Evolutionary conservation across 73 alveolate genomes (phyloP), one percentile per base, ranked within the genome.

Genomic region (Tetrahymena elliotti): DNA sequence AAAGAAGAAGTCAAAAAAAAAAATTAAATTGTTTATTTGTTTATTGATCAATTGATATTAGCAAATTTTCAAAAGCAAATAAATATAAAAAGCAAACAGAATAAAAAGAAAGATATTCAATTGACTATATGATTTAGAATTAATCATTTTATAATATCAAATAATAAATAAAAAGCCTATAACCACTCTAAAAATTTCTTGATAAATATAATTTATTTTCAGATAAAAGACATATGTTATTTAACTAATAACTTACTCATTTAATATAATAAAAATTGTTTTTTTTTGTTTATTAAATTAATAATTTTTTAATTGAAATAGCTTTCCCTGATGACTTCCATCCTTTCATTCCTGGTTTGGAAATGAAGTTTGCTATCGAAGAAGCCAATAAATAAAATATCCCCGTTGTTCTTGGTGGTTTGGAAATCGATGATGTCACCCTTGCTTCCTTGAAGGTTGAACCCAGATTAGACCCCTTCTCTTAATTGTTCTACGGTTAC

Each of bases 321-420:
- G 95, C 96, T 20, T 96, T 94, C 94, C 96, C 96, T 15, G 53
- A 83, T 40, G 97, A 96, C 96, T 97, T 96, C 97, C 96, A 97
- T 53, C 97, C 97, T 96, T 94, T 94, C 94, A 82, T 94, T 33
- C 99, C 99, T 39, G 99, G 99, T 7, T 93, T 97, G 38, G 99
- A 97, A 94, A 88, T 97, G 38, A 97, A 97, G 94, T 97, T 94
- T 83, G 99, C 99, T 27, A 95, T 96, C 83, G 99, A 97, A 93
- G 97, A 94, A 52, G 99, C 98, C 52, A 96, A 93, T 38, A 97
- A 96, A 38, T 84, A 93, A 52, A 97, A 97, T 34, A 98, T 98
- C 53, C 94, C 96, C 27, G 93, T 97, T n/a, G 52, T 92, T 24
- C 97, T 97, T 94, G 94, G 97, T 38, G 99, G 99, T 16, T 94